Evolutionary conservation across 1,284 basidiomycete genomes (phyloP).

Genomic region (Pyrrhoderma lamaoense): DNA sequence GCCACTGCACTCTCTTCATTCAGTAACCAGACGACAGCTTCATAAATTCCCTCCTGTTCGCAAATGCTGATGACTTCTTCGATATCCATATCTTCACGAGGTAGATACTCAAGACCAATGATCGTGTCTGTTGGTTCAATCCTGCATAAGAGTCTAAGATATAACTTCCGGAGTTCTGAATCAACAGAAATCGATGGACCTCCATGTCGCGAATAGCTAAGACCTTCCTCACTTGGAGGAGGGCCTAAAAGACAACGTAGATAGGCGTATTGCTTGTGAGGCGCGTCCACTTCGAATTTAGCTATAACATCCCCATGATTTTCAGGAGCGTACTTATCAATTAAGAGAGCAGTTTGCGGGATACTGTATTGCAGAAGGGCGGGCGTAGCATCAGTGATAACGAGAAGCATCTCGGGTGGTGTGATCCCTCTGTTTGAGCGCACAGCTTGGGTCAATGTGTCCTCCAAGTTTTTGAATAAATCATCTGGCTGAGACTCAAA

Average conservation of each 20-base stretch:
- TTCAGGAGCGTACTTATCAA: slow-evolving; percentile 62
- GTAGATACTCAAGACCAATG: slow-evolving; percentile 55
- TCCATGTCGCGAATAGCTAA: slow-evolving; percentile 23
- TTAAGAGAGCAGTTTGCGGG: slow-evolving; percentile 60
- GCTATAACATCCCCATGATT: slow-evolving; percentile 56
- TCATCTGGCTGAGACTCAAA: slow-evolving; percentile 53
- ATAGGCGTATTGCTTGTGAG: slow-evolving; percentile 68
- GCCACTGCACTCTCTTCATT: slow-evolving; percentile 59
- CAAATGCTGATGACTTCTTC: slow-evolving; percentile 53
- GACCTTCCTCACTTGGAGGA: slow-evolving; percentile 35
- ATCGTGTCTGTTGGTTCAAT: slow-evolving; percentile 66
- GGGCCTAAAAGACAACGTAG: slow-evolving; percentile 71
- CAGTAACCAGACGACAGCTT: slow-evolving; percentile 80
- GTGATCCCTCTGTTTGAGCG: slow-evolving; percentile 39
- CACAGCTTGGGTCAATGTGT: slow-evolving; percentile 46
- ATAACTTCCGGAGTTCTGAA: slow-evolving; percentile 44
- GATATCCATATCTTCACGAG: slow-evolving; percentile 52
- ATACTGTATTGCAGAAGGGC: slow-evolving; percentile 59
- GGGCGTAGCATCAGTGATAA: slow-evolving; percentile 52
- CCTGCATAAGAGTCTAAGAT: slow-evolving; percentile 67
- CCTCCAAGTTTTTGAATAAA: slow-evolving; percentile 58
- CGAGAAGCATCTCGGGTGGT: slow-evolving; percentile 44
- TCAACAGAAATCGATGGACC: slow-evolving; percentile 21
- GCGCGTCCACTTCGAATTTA: slow-evolving; percentile 32
- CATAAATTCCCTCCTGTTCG: slow-evolving; percentile 58